Evolutionary conservation across 2,329 filamentous ascomycete species (phyloP).

Genomic region (Grosmannia huntii): DNA sequence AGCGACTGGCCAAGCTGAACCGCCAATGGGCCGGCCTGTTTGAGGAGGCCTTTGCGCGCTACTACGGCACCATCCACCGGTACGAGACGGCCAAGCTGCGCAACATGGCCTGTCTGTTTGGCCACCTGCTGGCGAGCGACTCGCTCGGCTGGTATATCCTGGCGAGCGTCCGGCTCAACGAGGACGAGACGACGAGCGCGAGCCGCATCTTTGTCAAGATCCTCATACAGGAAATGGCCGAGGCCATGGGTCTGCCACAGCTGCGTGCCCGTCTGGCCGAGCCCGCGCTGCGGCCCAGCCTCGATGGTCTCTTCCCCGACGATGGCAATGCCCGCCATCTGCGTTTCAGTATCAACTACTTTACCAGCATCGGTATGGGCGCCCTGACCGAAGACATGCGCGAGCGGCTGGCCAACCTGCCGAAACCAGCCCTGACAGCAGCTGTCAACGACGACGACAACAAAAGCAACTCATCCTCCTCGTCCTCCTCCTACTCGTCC

Average conservation of each 20-base stretch:
- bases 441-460: conserved; percentile 29
- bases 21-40: conserved; percentile 89
- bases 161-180: conserved; percentile 75
- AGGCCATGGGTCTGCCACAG: conserved; percentile 74
- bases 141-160: conserved; percentile 88
- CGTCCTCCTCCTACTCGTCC: conserved; percentile 61
- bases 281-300: conserved; percentile 50
- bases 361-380: conserved; percentile 96
- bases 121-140: conserved; percentile 76
- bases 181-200: conserved; percentile 92
- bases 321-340: conserved; percentile 75
- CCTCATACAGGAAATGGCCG: conserved; percentile 80
- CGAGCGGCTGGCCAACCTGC: conserved; percentile 77
- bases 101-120: conserved; percentile 92
- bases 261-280: conserved; percentile 71
- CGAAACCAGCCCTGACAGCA: conserved; percentile 67
- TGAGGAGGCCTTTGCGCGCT: conserved; percentile 77
- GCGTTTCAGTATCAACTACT: conserved; percentile 98
- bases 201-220: conserved; percentile 99
- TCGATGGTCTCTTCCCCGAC: conserved; percentile 78
- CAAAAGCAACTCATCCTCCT: conserved; percentile 28
- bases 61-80: conserved; percentile 95
- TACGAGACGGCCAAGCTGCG: conserved; percentile 92
- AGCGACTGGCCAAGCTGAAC: conserved; percentile 93
- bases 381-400: conserved; percentile 90